Evolutionary conservation across 805 yeast species (phyloP).

Genomic region (Hanseniaspora mollemarum): DNA sequence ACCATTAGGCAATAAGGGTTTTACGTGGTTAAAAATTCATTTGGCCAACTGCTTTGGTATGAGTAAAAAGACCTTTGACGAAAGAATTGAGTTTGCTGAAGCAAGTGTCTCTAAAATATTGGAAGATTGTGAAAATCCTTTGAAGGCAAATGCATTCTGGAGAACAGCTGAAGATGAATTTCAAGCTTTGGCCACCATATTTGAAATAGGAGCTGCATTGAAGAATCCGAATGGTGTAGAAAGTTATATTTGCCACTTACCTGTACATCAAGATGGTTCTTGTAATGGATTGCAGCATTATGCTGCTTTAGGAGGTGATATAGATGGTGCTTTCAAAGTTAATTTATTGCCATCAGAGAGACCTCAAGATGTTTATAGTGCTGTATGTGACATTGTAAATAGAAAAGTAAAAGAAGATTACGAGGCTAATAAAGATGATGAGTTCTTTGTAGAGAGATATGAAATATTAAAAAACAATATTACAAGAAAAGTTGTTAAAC

Average conservation of each 20-base stretch:
- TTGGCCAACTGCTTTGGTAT: slow-evolving; percentile 62
- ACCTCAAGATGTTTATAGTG: slow-evolving; percentile 68
- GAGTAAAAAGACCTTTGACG: slow-evolving; percentile 58
- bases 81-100: slow-evolving; percentile 50
- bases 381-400: slow-evolving; percentile 55
- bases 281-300: slow-evolving; percentile 80
- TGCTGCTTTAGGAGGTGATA: slow-evolving; percentile 78
- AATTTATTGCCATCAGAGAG: slow-evolving; percentile 57
- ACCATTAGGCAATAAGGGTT: slow-evolving; percentile 50
- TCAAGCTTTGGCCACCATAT: slow-evolving; percentile 64
- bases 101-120: slow-evolving; percentile 43
- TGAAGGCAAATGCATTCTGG: slow-evolving; percentile 54
- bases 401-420: slow-evolving; percentile 45
- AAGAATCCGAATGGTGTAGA: slow-evolving; percentile 48
- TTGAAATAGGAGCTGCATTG: slow-evolving; percentile 53
- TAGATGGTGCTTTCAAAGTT: slow-evolving; percentile 72
- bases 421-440: slow-evolving; percentile 42
- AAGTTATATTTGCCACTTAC: slow-evolving; percentile 55
- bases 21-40: slow-evolving; percentile 67
- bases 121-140: slow-evolving; percentile 55
- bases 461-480: slow-evolving; percentile 27
- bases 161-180: slow-evolving; percentile 66
- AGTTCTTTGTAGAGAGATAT: slow-evolving; percentile 24
- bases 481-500: slow-evolving; percentile 82
- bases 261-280: slow-evolving; percentile 79